Base-by-base conservation (phyloP, 495 filamentous ascomycete genomes). In the Penicillium simplicissimum region DNA sequence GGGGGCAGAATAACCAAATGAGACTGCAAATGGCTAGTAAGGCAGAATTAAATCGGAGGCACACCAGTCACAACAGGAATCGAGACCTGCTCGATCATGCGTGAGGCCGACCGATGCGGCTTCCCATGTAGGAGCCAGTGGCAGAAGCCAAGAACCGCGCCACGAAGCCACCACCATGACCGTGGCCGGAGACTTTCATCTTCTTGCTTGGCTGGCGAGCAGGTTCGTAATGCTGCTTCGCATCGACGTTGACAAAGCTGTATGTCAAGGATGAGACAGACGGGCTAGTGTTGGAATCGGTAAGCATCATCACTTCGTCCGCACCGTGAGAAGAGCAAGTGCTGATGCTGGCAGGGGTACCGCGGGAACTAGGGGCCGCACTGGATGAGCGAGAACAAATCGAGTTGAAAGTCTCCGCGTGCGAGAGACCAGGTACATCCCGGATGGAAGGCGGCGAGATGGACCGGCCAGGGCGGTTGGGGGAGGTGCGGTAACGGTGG, bases 311-410 rank as follows among this genome's bases (percentile, higher is more conserved):
- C 5, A 81, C 60, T 3, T 77, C 75, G 43, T 77, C 75, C 25
- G 66, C 66, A 40, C 74, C 70, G 31, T 68, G 68, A 42, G 74
- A 74, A 1, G 78, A 79, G 65, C 71, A 74, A 8, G 76, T 76
- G 61, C 77, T 77, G 38, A 81, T 69, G 47, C 72, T 79, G 21
- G 74, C 73, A 0, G 78, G 78, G 6, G 77, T 79, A 47, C 73
- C 76, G 11, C 74, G 71, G 25, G 74, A 75, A 62, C 74, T 79
- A 17, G 77, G 71, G 8, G 76, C 74, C 19, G 80, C 19, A 62
- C 81, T 76, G 58, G 74, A 89, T 58, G 73, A 85, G 13, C 79
- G 80, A 45, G 80, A 82, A 61, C 76, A 70, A 19, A 80, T 64
- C 31, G 81, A 79, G 43, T 69, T 81, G 57, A 75, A 68, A 1